A percentile compares a stretch with the other conserved stretches of the same genome.
phyloP scores from a whole-genome alignment of 306 rosid genomes.

The Macrotyloma uniflorum region DNA sequence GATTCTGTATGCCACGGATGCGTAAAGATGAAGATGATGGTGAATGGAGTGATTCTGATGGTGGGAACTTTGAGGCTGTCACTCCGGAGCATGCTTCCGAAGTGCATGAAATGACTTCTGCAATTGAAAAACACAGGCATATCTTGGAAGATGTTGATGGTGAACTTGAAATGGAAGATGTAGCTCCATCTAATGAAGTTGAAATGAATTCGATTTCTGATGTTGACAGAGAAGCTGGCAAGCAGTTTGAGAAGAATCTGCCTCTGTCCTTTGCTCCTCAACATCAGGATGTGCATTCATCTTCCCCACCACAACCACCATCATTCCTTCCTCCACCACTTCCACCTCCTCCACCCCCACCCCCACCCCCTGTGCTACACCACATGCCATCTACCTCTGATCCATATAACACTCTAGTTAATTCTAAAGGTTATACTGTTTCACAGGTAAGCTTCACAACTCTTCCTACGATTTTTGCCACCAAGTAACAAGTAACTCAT shows the following conservation, averaged over 20 bases:
- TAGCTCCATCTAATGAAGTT: conserved; percentile 79
- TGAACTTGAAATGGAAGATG: conserved; percentile 99
- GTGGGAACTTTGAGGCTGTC: conserved; percentile 90
- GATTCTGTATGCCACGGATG: conserved; percentile 93
- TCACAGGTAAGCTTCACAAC: conserved; percentile 53
- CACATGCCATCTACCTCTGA: conserved; percentile 47
- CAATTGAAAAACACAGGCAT: conserved; percentile 76
- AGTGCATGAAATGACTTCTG: conserved; percentile 50
- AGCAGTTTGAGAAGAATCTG: conserved; percentile 52
- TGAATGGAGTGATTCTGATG: conserved; percentile 96
- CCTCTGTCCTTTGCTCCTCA: conserved; percentile 52
- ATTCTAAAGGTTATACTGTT: conserved; percentile 59
- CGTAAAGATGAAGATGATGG: conserved; percentile 80
- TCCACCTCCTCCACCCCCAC: conserved; percentile 37
- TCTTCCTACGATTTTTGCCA: not conserved
- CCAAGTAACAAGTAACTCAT: conserved; percentile 15
- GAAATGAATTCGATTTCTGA: conserved; percentile 54
- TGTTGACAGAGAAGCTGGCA: conserved; percentile 44
- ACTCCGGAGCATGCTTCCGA: conserved; percentile 84
- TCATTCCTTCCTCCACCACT: conserved; percentile 75
- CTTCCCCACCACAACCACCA: conserved; percentile 81
- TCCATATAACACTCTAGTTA: conserved; percentile 49
- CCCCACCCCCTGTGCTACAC: conserved; percentile 47
- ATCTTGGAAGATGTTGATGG: conserved; percentile 97
- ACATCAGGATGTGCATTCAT: conserved; percentile 60